phyloP scores from a whole-genome alignment of 306 rosid species.

The peach (Prunus persica) region DNA sequence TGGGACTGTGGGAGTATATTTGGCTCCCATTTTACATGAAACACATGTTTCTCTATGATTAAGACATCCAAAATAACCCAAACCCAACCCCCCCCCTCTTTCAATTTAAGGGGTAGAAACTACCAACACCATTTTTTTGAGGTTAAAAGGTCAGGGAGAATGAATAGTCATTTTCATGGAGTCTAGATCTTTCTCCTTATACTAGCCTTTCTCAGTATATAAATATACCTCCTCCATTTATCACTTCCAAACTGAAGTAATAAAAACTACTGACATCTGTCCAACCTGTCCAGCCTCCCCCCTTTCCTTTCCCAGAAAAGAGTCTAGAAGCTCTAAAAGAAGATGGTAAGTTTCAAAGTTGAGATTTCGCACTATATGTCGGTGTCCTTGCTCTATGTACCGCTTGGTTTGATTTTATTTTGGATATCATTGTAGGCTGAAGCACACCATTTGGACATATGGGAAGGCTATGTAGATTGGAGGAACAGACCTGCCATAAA shows the following conservation, averaged over 20 bases:
- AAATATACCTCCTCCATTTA: conserved; percentile 31
- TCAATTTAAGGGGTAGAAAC: conserved; percentile 20
- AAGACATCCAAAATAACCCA: not conserved
- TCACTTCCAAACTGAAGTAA: conserved; percentile 17
- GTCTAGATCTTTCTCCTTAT: conserved; percentile 55
- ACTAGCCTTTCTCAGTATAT: conserved; percentile 40
- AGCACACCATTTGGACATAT: conserved; percentile 35
- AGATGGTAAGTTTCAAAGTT: conserved; percentile 40
- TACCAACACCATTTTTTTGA: conserved; percentile 23
- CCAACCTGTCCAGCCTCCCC: conserved; percentile 7
- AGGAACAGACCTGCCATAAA: conserved; percentile 62
- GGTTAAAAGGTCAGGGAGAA: conserved; percentile 24
- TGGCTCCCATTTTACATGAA: conserved; percentile 15
- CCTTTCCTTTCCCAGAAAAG: not conserved
- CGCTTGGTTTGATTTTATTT: conserved; percentile 3
- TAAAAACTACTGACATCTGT: conserved; percentile 4
- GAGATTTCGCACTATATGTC: not conserved
- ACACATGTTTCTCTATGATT: not conserved
- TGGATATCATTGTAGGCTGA: conserved; percentile 42
- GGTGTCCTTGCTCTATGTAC: not conserved
- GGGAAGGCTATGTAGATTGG: conserved; percentile 86
- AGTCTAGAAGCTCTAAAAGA: not conserved
- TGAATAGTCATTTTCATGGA: conserved; percentile 41
- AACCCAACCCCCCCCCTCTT: not conserved
- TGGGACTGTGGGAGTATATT: not conserved